These are phyloP conservation scores for Anaeramoeba ignava DNA, from an alignment of 78 protist genomes.

Conservation along the genomic window DNA sequence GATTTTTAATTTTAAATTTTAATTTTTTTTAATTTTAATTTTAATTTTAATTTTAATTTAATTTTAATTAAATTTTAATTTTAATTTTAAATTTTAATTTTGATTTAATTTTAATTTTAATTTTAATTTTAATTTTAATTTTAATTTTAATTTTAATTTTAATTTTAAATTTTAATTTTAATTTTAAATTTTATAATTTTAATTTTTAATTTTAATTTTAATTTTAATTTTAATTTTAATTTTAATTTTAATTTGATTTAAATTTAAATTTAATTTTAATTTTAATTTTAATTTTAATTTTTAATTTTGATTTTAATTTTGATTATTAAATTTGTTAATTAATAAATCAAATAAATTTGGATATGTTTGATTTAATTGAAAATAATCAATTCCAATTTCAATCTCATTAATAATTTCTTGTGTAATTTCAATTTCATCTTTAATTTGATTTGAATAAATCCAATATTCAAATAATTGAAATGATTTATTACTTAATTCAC, in stretches of 20 bases:
- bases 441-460: no score
- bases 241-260: not conserved
- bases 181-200: not conserved
- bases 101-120: not conserved
- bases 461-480: no score
- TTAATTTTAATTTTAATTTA: not conserved
- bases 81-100: slow-evolving; percentile 1
- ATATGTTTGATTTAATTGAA: no score
- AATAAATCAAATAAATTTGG: no score
- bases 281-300: slow-evolving; percentile 1
- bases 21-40: not conserved
- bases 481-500: no score
- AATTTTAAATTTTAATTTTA: not conserved
- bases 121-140: not conserved
- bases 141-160: not conserved
- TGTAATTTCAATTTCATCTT: no score
- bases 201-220: not conserved
- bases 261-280: not conserved
- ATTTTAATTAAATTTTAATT: not conserved
- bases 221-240: no score
- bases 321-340: no score
- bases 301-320: no score
- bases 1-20: not conserved
- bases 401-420: no score
- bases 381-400: no score